Conservation (phyloP, 495 filamentous ascomycete genomes). For the Aspergillus baeticus region DNA sequence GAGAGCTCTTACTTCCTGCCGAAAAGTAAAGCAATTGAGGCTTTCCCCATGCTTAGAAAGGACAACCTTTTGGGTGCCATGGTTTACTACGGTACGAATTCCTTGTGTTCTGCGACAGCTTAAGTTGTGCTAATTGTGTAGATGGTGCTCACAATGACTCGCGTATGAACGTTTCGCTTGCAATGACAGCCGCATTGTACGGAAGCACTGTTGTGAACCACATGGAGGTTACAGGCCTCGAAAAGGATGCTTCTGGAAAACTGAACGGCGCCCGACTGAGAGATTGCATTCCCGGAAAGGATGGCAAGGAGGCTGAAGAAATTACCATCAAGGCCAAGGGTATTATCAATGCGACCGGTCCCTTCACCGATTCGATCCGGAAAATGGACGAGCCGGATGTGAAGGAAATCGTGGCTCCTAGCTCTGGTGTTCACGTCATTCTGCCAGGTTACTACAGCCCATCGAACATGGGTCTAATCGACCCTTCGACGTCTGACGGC, state of each 20-base stretch:
- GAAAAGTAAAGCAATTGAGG: slow-evolving; percentile 89
- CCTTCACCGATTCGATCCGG: slow-evolving; percentile 89
- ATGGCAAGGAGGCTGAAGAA: slow-evolving; percentile 54
- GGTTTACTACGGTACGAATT: slow-evolving; percentile 79
- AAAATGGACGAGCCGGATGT: slow-evolving; percentile 79
- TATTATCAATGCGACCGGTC: slow-evolving; percentile 95
- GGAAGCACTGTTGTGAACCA: slow-evolving; percentile 93
- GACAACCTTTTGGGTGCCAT: slow-evolving; percentile 83
- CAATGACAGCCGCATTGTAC: slow-evolving; percentile 93
- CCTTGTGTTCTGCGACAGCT: neutral
- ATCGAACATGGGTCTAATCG: slow-evolving; percentile 93
- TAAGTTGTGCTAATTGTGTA: slow-evolving; percentile 22
- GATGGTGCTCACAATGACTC: slow-evolving; percentile 99
- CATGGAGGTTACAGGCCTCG: slow-evolving; percentile 79
- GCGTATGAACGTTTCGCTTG: slow-evolving; percentile 95
- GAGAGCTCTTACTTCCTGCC: slow-evolving; percentile 97
- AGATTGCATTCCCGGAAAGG: slow-evolving; percentile 64
- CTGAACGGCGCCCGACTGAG: slow-evolving; percentile 77
- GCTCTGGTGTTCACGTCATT: slow-evolving; percentile 91
- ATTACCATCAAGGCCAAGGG: slow-evolving; percentile 84
- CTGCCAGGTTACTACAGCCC: slow-evolving; percentile 95
- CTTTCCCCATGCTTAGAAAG: slow-evolving; percentile 95
- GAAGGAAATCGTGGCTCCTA: slow-evolving; percentile 89
- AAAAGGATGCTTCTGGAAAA: slow-evolving; percentile 76
- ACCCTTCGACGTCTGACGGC: slow-evolving; percentile 91